phyloP scores from a whole-genome alignment of 352 stramenopile genomes.

The Globisporangium barbulae region DNA sequence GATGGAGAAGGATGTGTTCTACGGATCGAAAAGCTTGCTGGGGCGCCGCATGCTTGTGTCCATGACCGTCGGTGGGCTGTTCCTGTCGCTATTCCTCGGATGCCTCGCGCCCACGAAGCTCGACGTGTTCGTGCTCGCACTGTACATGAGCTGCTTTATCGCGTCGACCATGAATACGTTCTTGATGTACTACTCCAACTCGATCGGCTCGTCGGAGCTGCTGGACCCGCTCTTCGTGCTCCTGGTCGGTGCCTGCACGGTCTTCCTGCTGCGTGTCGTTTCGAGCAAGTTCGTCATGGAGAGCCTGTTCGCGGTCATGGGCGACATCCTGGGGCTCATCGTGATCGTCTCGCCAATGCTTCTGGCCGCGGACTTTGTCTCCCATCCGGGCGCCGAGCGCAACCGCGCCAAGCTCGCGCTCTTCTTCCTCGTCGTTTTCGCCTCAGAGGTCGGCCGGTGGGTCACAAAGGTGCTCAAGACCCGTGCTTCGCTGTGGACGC shows the following conservation, averaged over 20 bases:
- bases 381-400: constrained; percentile 26
- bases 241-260: constrained; percentile 32
- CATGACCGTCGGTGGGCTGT: constrained; percentile 25
- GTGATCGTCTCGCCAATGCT: constrained; percentile 32
- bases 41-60: constrained; percentile 38
- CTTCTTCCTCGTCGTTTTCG: constrained; percentile 45
- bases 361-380: constrained; percentile 39
- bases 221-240: constrained; percentile 47
- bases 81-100: constrained; percentile 31
- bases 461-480: constrained; percentile 1
- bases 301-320: constrained; percentile 38
- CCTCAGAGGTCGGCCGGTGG: constrained; percentile 34
- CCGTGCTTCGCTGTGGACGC: constrained; percentile 9
- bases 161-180: constrained; percentile 51
- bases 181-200: constrained; percentile 33
- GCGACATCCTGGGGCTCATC: constrained; percentile 36
- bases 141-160: constrained; percentile 46
- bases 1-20: constrained; percentile 28
- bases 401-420: constrained; percentile 41
- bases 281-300: constrained; percentile 49
- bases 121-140: constrained; percentile 35
- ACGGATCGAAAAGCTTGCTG: constrained; percentile 10
- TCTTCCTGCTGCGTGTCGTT: constrained; percentile 46
- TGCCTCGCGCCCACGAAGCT: constrained; percentile 32
- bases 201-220: constrained; percentile 30